phyloP scores from a whole-genome alignment of 2,329 filamentous ascomycete genomes.

The Ophiocordyceps polyrhachis-furcata region DNA sequence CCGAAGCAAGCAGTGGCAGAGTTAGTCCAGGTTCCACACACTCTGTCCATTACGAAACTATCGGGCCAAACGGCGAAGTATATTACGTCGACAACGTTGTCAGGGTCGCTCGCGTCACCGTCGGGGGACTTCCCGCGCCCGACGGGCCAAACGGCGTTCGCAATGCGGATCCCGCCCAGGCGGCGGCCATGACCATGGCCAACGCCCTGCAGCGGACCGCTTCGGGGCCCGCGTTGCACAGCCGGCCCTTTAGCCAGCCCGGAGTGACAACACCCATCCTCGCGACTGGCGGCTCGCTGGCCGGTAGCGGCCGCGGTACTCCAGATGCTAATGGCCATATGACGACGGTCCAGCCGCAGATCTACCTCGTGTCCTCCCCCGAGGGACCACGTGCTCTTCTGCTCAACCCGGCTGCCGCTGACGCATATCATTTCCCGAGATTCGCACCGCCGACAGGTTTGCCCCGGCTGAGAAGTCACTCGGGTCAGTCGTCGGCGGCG shows the following conservation, averaged over 20 bases:
- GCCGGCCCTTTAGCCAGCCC: conserved; percentile 15
- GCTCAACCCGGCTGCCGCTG: conserved; percentile 28
- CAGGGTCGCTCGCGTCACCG: conserved; percentile 5
- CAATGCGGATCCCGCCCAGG: conserved; percentile 24
- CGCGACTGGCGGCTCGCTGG: conserved; percentile 16
- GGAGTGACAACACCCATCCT: conserved; percentile 24
- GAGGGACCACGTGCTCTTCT: conserved; percentile 39
- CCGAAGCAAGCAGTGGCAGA: conserved; percentile 7
- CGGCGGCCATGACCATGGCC: conserved; percentile 23
- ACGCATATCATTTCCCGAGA: conserved; percentile 32
- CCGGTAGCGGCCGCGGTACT: conserved; percentile 26
- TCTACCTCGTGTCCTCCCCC: conserved; percentile 43
- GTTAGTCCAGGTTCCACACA: conserved; percentile 9
- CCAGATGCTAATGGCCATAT: conserved; percentile 21
- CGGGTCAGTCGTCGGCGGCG: conserved; percentile 3
- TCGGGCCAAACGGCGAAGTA: conserved; percentile 14
- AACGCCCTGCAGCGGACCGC: conserved; percentile 33
- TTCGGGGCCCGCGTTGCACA: conserved; percentile 24
- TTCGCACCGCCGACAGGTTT: conserved; percentile 9
- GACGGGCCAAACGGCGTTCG: conserved; percentile 29
- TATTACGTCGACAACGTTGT: conserved; percentile 18
- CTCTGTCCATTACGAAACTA: conserved; percentile 14
- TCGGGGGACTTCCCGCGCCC: conserved; percentile 17
- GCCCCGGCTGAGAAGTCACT: conserved; percentile 9
- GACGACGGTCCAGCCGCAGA: conserved; percentile 19